Evolutionary conservation across 2,329 filamentous ascomycete species (phyloP).

Genomic region (Laburnicola sp.): DNA sequence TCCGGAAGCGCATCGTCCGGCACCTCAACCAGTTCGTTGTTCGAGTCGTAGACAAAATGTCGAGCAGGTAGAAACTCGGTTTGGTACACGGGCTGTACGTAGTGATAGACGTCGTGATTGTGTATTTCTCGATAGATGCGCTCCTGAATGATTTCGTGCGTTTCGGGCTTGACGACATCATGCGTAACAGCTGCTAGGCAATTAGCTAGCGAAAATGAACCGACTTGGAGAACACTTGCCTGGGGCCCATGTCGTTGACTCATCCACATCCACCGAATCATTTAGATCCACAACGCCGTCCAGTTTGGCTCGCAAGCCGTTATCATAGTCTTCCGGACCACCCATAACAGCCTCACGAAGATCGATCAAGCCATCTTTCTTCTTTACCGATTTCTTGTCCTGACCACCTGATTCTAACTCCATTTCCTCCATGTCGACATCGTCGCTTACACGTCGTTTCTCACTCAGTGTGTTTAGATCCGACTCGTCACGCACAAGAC

Average conservation of each 20-base stretch:
- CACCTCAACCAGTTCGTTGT: constrained; percentile 49
- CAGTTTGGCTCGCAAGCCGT: constrained; percentile 11
- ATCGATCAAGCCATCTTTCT: not conserved
- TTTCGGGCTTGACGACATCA: constrained; percentile 50
- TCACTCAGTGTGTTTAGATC: constrained; percentile 1
- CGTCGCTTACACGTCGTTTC: no score
- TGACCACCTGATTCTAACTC: no score
- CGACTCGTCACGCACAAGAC: constrained; percentile 9
- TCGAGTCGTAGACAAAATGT: constrained; percentile 52
- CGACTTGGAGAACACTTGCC: constrained; percentile 28
- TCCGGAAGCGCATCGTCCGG: constrained; percentile 48
- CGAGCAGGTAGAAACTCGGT: constrained; percentile 57
- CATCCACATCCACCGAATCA: constrained; percentile 46
- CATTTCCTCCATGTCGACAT: constrained; percentile 1
- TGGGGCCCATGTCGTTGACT: constrained; percentile 45
- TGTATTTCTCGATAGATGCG: constrained; percentile 58
- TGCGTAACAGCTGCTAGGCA: constrained; percentile 52
- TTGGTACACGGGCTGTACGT: constrained; percentile 57
- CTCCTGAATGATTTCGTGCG: constrained; percentile 54
- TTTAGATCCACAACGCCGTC: constrained; percentile 42
- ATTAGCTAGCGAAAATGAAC: constrained; percentile 10
- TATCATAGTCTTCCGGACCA: constrained; percentile 10
- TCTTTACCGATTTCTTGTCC: not conserved
- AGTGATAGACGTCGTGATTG: constrained; percentile 57
- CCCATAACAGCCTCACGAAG: constrained; percentile 7